A percentile compares a stretch with the other conserved stretches of the same genome.
phyloP scores from a whole-genome alignment of 73 alveolate species.

The Paramecium biaurelia region DNA sequence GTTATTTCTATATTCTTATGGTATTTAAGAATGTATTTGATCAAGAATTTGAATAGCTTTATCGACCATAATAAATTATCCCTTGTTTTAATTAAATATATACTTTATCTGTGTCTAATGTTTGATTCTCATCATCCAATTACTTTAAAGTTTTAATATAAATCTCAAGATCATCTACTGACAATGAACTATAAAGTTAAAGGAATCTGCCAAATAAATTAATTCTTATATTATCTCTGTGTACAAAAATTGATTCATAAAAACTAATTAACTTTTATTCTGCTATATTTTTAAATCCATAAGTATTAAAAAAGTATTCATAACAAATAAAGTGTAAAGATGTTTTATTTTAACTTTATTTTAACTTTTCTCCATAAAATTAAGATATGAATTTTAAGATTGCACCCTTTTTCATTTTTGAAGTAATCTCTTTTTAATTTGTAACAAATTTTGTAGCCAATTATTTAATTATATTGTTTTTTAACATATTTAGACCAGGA shows the following conservation, averaged over 20 bases:
- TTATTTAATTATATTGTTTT: neutral
- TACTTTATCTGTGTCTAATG: neutral
- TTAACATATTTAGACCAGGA: neutral
- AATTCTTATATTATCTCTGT: neutral
- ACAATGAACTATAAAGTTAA: neutral
- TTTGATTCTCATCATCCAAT: neutral
- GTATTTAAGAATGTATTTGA: neutral
- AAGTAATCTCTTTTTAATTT: neutral
- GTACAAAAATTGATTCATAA: neutral
- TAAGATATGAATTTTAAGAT: neutral
- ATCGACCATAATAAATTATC: neutral
- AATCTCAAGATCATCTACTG: slow-evolving; percentile 28
- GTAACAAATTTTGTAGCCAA: neutral
- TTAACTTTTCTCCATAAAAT: slow-evolving; percentile 36
- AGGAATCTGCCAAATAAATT: slow-evolving; percentile 40
- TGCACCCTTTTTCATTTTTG: slow-evolving; percentile 13
- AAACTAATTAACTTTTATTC: neutral
- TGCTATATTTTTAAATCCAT: slow-evolving; percentile 40
- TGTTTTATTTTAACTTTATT: slow-evolving; percentile 3
- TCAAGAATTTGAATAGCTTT: neutral
- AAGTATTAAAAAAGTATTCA: slow-evolving; percentile 32
- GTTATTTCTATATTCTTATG: neutral
- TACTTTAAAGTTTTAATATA: neutral
- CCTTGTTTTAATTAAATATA: neutral
- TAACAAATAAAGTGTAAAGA: slow-evolving; percentile 23